phyloP scores from a whole-genome alignment of 2,329 filamentous ascomycete genomes.

The Fusarium palustre region DNA sequence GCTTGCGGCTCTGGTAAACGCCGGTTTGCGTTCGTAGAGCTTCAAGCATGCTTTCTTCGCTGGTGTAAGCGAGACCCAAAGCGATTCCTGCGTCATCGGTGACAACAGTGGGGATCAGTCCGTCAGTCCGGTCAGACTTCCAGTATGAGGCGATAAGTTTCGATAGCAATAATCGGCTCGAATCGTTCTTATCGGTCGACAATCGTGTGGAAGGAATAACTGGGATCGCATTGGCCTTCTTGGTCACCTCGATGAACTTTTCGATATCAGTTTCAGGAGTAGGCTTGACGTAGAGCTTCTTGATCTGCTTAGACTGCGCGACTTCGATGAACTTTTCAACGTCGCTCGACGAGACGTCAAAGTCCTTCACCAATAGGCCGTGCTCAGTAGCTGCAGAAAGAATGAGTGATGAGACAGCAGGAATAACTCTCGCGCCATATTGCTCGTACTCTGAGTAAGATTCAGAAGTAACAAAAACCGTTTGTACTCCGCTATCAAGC shows the following conservation, averaged over 20 bases:
- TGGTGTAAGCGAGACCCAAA: constrained; percentile 94
- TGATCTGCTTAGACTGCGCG: constrained; percentile 59
- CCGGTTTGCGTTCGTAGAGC: constrained; percentile 82
- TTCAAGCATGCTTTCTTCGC: constrained; percentile 87
- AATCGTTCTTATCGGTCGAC: constrained; percentile 74
- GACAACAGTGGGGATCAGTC: constrained; percentile 89
- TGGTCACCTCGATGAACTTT: constrained; percentile 60
- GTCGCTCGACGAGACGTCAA: constrained; percentile 59
- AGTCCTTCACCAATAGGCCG: constrained; percentile 64
- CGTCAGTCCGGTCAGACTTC: constrained; percentile 84
- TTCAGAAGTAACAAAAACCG: constrained; percentile 81
- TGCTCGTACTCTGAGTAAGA: constrained; percentile 71
- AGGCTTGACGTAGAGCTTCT: constrained; percentile 64
- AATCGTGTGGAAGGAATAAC: constrained; percentile 78
- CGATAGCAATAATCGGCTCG: constrained; percentile 68
- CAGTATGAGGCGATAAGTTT: constrained; percentile 80
- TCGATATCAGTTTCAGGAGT: constrained; percentile 59
- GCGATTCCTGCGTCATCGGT: constrained; percentile 87
- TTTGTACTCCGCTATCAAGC: constrained; percentile 85
- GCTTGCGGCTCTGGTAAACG: constrained; percentile 96
- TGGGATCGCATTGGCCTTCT: constrained; percentile 71
- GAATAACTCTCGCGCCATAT: constrained; percentile 68
- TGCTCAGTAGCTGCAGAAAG: constrained; percentile 60
- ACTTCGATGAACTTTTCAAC: constrained; percentile 59
- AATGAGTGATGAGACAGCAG: constrained; percentile 61